These are phyloP conservation scores for Podila clonocystis DNA, from an alignment of 192 early-diverging fungal species.

Conservation along the genomic window DNA sequence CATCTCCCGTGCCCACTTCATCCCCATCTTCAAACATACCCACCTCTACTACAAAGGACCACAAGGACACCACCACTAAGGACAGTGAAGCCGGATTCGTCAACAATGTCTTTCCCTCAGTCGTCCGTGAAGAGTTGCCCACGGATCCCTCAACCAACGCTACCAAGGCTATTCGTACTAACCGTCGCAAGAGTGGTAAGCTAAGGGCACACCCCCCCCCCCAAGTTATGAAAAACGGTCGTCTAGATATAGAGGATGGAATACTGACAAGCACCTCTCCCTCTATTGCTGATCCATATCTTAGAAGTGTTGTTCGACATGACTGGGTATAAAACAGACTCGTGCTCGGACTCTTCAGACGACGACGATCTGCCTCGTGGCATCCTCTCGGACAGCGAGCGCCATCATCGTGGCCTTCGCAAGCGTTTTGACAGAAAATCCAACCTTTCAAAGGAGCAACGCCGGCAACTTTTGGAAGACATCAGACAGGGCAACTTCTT, in stretches of 20 bases:
- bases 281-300: not conserved
- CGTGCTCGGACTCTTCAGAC: conserved; percentile 38
- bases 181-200: conserved; percentile 42
- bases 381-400: conserved; percentile 46
- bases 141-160: not conserved
- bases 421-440: conserved; percentile 31
- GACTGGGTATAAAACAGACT: conserved; percentile 61
- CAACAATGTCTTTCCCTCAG: conserved; percentile 28
- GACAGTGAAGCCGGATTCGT: conserved; percentile 11
- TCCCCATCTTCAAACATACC: not conserved
- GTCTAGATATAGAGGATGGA: not conserved
- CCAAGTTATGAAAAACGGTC: too few species aligned
- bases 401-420: conserved; percentile 27
- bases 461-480: conserved; percentile 43
- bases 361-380: conserved; percentile 42
- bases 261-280: not conserved
- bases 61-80: not conserved
- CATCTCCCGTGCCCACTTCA: conserved; percentile 24
- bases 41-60: conserved; percentile 7
- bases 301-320: conserved; percentile 56
- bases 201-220: too few species aligned
- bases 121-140: conserved; percentile 23
- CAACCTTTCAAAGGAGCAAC: conserved; percentile 26
- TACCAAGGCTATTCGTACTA: not conserved
- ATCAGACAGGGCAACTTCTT: conserved; percentile 36